These are phyloP conservation scores for Anaeromyces robustus DNA, from an alignment of 192 early-diverging fungal species.

Conservation along the genomic window DNA sequence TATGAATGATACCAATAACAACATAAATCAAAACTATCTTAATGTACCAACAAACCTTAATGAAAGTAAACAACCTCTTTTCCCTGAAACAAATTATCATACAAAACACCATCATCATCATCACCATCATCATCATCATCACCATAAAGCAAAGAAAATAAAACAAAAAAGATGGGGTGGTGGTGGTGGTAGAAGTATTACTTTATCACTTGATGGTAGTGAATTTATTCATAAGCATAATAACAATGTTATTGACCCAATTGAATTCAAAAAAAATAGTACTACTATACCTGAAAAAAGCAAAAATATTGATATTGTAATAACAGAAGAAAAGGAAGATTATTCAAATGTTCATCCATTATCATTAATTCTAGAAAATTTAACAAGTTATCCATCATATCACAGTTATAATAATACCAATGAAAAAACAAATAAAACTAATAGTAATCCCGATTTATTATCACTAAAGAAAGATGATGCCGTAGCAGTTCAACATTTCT, in stretches of 20 bases:
- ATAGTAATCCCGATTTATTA: not conserved
- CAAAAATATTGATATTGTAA: not conserved
- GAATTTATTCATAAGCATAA: not conserved
- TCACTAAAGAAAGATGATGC: not conserved
- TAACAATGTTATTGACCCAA: not conserved
- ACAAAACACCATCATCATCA: not conserved
- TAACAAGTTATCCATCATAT: not conserved
- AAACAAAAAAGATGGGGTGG: not conserved
- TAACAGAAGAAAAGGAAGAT: not conserved
- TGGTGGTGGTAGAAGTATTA: not conserved
- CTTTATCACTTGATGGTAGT: not conserved
- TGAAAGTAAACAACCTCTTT: not conserved
- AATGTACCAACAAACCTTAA: not conserved
- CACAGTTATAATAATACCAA: not conserved
- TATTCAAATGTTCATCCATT: not conserved
- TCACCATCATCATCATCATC: not conserved
- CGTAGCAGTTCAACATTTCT: not conserved
- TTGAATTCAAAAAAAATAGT: not conserved
- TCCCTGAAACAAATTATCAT: not conserved
- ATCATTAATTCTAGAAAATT: not conserved
- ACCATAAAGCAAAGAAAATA: not conserved
- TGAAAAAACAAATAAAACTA: not conserved
- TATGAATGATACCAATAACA: not conserved
- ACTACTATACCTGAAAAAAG: no score
- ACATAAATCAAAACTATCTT: not conserved